phyloP scores from a whole-genome alignment of 2,329 filamentous ascomycete species.

The Hypoxylon sp. region DNA sequence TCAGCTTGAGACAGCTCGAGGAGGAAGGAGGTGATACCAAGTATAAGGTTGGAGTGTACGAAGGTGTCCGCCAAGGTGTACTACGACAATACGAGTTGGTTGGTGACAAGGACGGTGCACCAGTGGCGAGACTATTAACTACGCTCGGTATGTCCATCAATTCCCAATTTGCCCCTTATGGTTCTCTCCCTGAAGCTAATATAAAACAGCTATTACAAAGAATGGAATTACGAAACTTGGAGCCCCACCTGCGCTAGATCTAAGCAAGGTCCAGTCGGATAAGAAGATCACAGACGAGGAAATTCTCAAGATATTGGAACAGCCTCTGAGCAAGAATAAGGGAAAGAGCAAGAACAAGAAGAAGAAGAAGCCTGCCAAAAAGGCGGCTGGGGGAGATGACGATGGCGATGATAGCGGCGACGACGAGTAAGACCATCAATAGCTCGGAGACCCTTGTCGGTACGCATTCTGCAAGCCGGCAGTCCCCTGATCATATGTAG shows the following conservation, averaged over 20 bases:
- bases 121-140: slow-evolving; percentile 89
- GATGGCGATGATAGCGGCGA: slow-evolving; percentile 47
- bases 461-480: slow-evolving; percentile 35
- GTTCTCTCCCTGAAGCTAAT: slow-evolving; percentile 43
- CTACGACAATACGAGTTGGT: slow-evolving; percentile 97
- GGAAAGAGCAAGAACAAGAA: slow-evolving; percentile 95
- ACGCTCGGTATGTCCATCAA: slow-evolving; percentile 82
- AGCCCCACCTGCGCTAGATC: slow-evolving; percentile 80
- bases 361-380: slow-evolving; percentile 78
- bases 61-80: slow-evolving; percentile 93
- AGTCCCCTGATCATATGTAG: slow-evolving; percentile 11
- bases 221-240: slow-evolving; percentile 92
- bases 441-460: slow-evolving; percentile 6
- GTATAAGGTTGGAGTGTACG: slow-evolving; percentile 90
- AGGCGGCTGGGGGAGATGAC: slow-evolving; percentile 60
- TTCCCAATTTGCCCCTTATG: slow-evolving; percentile 28
- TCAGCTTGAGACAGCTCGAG: slow-evolving; percentile 96
- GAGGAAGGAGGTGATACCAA: slow-evolving; percentile 86
- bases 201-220: slow-evolving; percentile 87
- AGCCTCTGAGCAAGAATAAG: slow-evolving; percentile 87
- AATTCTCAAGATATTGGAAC: slow-evolving; percentile 93
- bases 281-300: slow-evolving; percentile 99
- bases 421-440: slow-evolving; percentile 45
- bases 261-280: slow-evolving; percentile 89
- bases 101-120: slow-evolving; percentile 89